phyloP scores from a whole-genome alignment of 371 early-diverging fungal species.

The Nosema muscidifuracis region DNA sequence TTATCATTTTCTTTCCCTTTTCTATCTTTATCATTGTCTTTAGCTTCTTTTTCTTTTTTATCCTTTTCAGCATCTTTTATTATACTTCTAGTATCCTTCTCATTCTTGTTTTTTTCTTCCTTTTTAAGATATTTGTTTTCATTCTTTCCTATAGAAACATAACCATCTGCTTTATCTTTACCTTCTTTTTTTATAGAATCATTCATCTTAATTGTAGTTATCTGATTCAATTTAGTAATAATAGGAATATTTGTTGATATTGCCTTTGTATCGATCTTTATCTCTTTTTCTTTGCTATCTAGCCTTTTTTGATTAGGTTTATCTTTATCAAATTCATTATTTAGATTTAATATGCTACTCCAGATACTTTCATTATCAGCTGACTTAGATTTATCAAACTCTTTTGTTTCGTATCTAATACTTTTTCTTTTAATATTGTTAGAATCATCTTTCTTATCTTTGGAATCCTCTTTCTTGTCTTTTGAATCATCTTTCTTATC shows the following conservation, averaged over 20 bases:
- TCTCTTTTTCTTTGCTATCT: not conserved
- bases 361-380: not conserved
- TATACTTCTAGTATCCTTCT: not conserved
- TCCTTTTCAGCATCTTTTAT: not conserved
- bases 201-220: not conserved
- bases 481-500: no score
- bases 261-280: constrained; percentile 1
- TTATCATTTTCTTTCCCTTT: not conserved
- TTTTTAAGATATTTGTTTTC: not conserved
- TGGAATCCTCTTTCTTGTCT: no score
- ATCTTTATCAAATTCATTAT: not conserved
- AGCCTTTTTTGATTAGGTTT: no score
- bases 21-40: not conserved
- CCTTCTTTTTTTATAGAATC: not conserved
- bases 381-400: no score
- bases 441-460: no score
- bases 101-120: not conserved
- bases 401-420: no score
- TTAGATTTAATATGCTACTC: no score
- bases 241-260: not conserved
- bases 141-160: not conserved
- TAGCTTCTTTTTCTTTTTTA: not conserved
- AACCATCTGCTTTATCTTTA: not conserved
- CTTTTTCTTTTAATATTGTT: no score
- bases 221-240: not conserved